Evolutionary conservation across 768 basidiomycete genomes (phyloP), one percentile per base, ranked within the genome.

Genomic region (Lactifluus hygrophoroides): DNA sequence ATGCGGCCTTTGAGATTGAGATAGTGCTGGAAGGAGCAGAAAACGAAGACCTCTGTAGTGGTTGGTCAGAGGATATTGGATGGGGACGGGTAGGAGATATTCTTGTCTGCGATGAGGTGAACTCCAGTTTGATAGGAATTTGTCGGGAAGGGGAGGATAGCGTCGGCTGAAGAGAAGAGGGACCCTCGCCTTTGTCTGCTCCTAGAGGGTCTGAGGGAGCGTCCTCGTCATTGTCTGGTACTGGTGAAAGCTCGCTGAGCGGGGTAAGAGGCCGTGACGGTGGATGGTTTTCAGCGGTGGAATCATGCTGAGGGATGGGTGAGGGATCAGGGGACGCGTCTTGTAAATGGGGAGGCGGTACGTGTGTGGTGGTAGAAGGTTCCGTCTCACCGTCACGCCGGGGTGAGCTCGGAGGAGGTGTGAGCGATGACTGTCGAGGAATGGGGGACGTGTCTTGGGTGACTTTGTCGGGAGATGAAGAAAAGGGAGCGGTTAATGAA

Each of bases 191-290:
- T 37, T 58, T 63, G 37, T 62, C 50, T n/a, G 65, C 61, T 13
- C 61, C 60, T 34, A 72, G 70, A 51, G 75, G 71, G 52, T 71
- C 70, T 21, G 73, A 69, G 51, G 75, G 70, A 49, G 71, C 69
- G 3, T 76, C 74, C 16, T 81, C 81, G 47, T 82, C 81, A 23
- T 75, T 73, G 65, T 82, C 81, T 40, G 84, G 81, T 0, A 84
- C 77, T 1, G 85, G 83, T 8, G 87, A 87, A 25, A 88, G 80
- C 61, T 88, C 87, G 63, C 84, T 88, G 67, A 90, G 80, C 3
- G 88, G 88, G 0, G 87, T 88, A 21, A 84, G 84, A 57, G 76
- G 76, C 30, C 82, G 75, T 55, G 84, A 86, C 14, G 69, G 60
- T 19, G 62, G 50, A 38, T 64, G 55, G 23, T 51, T 56, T 32